Evolutionary conservation across 768 basidiomycete genomes (phyloP), one percentile per base, ranked within the genome.

Genomic region (Phaffia tasmanica): DNA sequence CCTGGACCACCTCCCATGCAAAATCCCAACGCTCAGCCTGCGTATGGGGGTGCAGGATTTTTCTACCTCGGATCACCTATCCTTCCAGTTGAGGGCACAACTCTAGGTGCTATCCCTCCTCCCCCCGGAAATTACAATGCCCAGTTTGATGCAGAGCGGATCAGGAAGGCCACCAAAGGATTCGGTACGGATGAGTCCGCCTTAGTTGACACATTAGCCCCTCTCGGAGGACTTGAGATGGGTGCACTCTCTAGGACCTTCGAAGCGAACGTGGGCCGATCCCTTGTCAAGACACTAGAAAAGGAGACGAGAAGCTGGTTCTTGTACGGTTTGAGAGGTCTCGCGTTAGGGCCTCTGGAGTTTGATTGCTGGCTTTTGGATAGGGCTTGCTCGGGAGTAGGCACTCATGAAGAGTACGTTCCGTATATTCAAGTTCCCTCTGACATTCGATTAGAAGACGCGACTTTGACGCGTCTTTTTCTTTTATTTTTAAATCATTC

Each of bases 131-230:
- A 72, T 8, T 76, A 76, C 64, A 72, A 76, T 65, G 68, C 77
- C 7, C 60, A 67, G 59, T 74, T 74, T 51, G 77, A 78, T 61
- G 73, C 73, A 7, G 74, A 77, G 50, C 67, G 75, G 15, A 69
- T 79, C 25, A 42, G 76, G 25, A 78, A 77, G 60, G 78, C 78
- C 15, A 77, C 77, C 35, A 79, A 78, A 70, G 78, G 75, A 14
- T 76, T 75, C 62, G 75, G 75, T 0, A 76, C 75, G 25, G 75
- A 77, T 64, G 75, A 77, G 60, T 64, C 65, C 18, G 68, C 72
- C 14, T 46, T 77, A 29, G 75, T 77, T 47, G 72, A 74, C 61
- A 72, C 71, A 0, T 69, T 77, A 14, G 42, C 73, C 5, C 71
- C 74, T 0, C 68, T 76, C 0, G 75, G 75, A 61, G 69, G 76